Evolutionary conservation across 192 early-diverging fungal species (phyloP), one percentile per base, ranked within the genome.

Genomic region (Coemansia sp.): DNA sequence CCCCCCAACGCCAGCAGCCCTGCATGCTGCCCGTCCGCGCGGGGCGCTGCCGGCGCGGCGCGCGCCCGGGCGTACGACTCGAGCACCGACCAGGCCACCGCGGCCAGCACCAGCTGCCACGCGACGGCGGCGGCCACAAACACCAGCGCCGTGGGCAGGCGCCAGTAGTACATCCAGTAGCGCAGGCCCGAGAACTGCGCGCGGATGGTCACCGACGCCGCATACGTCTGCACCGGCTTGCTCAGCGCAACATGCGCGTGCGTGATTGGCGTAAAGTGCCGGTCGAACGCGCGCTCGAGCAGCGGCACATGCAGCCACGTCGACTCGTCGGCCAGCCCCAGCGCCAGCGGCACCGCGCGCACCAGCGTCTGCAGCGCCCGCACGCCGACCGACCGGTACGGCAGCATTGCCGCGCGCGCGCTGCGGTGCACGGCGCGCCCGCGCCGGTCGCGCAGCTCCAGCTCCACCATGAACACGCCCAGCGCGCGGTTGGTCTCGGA

Each of bases 101-200:
- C 58, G 9, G 67, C 54, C 22, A 77, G 38, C 7, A 71, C 39
- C 26, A 62, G 39, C 54, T 84, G 81, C 79, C 81, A 84, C 10
- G 75, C 57, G 39, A 84, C 67, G 23, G 82, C 78, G 11, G 62
- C 30, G 2, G 70, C 40, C 8, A 87, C 61, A 59, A 89, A 89
- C 14, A 82, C 48, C 7, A 72, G 36, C 1, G 74, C 84, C 1
- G 84, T 86, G 8, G 83, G 81, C 26, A 77, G 10, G 42, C 79
- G 62, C 84, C 85, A 89, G 60, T 89, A 81, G 68, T 84, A 83
- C 87, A 89, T 87, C 67, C 83, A 86, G 69, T 83, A 86, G n/a
- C 84, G 67, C 2, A 87, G 67, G 5, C 85, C 85, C 26, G 82
- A 78, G 62, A 86, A 89, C 62, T 83, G 77, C 2, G 82, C 82